Conservation (phyloP, 2,329 filamentous ascomycete genomes). For the Ustulina deusta region DNA sequence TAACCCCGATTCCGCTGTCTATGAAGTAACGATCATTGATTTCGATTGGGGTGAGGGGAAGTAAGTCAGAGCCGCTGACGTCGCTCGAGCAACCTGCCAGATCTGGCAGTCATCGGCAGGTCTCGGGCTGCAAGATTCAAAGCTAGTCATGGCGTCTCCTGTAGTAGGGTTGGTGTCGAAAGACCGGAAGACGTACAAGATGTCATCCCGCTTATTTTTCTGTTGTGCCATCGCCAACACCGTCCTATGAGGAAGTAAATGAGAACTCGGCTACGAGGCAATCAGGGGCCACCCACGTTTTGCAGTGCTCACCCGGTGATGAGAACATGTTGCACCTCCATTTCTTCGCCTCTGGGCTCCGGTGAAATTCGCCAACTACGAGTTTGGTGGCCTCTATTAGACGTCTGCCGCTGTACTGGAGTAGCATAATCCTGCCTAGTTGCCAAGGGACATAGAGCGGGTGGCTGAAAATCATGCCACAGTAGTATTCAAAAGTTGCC, state of each 20-base stretch:
- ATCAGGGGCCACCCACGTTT: background rate
- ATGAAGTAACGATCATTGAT: constrained; percentile 5
- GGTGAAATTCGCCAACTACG: background rate
- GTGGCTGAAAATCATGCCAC: background rate
- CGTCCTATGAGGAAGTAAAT: background rate
- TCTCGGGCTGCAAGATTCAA: background rate
- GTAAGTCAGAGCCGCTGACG: constrained; percentile 7
- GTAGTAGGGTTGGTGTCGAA: background rate
- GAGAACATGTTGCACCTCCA: constrained; percentile 10
- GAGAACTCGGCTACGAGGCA: background rate
- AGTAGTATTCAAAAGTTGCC: background rate
- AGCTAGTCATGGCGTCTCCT: background rate
- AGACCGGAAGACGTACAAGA: constrained; percentile 6
- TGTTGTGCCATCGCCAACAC: background rate
- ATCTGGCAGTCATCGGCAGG: constrained; percentile 5
- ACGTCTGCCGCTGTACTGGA: background rate
- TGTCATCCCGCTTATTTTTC: background rate
- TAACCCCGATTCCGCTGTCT: constrained; percentile 1
- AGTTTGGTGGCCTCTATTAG: constrained; percentile 3
- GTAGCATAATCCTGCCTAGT: background rate
- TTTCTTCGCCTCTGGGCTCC: constrained; percentile 1
- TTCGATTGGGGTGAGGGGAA: background rate
- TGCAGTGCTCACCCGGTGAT: constrained; percentile 8
- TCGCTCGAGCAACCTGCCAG: constrained; percentile 11
- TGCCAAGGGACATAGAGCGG: background rate